Percentiles rank a stretch among this genome's conserved stretches.
phyloP scores from a whole-genome alignment of 148 eudicot genomes.

The Vaccinium corymbosum region DNA sequence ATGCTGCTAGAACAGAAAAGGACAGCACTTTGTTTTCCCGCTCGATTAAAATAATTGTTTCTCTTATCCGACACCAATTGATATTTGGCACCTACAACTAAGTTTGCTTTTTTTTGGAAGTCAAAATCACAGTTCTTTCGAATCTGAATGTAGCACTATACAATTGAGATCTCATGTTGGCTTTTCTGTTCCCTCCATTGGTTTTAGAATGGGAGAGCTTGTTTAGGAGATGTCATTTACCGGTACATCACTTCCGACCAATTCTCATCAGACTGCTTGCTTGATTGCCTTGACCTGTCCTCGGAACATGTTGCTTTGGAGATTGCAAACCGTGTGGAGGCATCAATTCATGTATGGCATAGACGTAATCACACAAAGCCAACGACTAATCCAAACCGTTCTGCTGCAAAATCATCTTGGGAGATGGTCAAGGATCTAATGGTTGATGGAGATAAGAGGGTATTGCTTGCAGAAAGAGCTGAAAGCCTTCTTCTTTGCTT shows the following conservation, averaged over 20 bases:
- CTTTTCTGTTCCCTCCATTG: not conserved
- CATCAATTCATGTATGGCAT: conserved; percentile 73
- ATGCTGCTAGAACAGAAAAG: not conserved
- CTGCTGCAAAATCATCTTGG: conserved; percentile 70
- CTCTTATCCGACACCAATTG: not conserved
- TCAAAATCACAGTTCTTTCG: not conserved
- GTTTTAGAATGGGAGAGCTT: conserved; percentile 68
- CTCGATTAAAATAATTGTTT: not conserved
- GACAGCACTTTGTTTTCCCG: not conserved
- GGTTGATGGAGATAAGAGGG: conserved; percentile 72
- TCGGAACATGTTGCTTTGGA: conserved; percentile 69
- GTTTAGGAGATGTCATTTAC: conserved; percentile 74
- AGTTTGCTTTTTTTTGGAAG: not conserved
- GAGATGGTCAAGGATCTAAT: conserved; percentile 68
- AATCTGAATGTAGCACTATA: not conserved
- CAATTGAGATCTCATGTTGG: not conserved
- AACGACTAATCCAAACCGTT: conserved; percentile 36
- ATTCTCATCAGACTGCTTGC: conserved; percentile 69
- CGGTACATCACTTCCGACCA: conserved; percentile 76
- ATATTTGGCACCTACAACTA: not conserved
- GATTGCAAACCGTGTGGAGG: conserved; percentile 81
- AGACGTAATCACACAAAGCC: conserved; percentile 46
- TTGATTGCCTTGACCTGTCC: conserved; percentile 74
- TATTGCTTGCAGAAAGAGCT: conserved; percentile 71
- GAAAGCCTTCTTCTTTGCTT: conserved; percentile 67